phyloP scores from a whole-genome alignment of 164 flowering plant genomes.

The Nymphaea thermarum region DNA sequence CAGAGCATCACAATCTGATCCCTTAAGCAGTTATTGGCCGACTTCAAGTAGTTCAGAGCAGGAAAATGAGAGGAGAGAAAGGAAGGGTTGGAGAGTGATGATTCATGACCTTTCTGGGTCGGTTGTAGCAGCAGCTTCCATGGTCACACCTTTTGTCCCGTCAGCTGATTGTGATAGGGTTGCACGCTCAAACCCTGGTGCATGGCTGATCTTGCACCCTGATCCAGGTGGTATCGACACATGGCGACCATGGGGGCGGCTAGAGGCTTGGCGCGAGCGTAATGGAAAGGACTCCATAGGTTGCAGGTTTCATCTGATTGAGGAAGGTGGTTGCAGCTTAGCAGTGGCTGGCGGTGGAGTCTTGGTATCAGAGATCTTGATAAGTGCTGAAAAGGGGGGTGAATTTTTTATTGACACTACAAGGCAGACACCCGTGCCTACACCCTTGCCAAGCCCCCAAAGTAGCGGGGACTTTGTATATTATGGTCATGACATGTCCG shows the following conservation, averaged over 20 bases:
- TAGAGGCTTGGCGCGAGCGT: conserved; percentile 91
- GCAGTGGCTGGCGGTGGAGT: conserved; percentile 29
- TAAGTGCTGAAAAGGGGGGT: conserved; percentile 79
- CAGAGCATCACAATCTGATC: conserved; percentile 62
- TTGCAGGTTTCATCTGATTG: conserved; percentile 57
- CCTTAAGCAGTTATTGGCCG: conserved; percentile 45
- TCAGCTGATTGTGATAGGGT: conserved; percentile 86
- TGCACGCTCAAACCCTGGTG: conserved; percentile 87
- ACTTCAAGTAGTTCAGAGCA: conserved; percentile 23
- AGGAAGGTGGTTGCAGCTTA: conserved; percentile 27
- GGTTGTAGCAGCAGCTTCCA: conserved; percentile 90
- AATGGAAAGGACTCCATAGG: conserved; percentile 56
- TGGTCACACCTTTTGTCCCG: conserved; percentile 91
- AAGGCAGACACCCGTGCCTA: conserved; percentile 31
- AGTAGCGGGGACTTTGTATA: conserved; percentile 69
- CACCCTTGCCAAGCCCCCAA: conserved; percentile 67
- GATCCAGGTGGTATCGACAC: conserved; percentile 47
- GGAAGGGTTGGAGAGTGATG: conserved; percentile 90
- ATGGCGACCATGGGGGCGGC: conserved; percentile 98
- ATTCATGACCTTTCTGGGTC: conserved; percentile 91
- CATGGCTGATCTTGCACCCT: conserved; percentile 80
- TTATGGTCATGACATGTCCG: conserved; percentile 27
- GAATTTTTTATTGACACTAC: conserved; percentile 72
- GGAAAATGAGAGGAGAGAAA: conserved; percentile 56
- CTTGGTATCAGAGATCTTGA: conserved; percentile 56